Evolutionary conservation across 75 land plant genomes (phyloP), one percentile per base, ranked within the genome.

Genomic region (Larix kaempferi): DNA sequence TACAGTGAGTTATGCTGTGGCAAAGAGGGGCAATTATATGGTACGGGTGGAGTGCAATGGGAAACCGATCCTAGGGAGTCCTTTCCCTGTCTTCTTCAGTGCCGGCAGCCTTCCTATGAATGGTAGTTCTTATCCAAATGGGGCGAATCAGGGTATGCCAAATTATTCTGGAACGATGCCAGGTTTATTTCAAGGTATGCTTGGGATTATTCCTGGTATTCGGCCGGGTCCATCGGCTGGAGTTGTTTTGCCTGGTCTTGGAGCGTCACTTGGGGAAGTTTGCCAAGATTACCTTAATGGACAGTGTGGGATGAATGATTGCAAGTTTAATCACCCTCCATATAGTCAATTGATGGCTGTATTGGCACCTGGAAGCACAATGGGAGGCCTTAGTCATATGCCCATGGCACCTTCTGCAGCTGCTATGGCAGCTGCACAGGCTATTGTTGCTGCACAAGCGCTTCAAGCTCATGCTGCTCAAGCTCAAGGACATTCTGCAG

Each of bases 371-470:
- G 87, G 90, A 33, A 88, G 89, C 58, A 82, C 87, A 21, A 93
- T 92, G 93, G 98, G 92, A 56, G 86, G 87, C 12, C 72, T 91
- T 21, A 92, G 87, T 56, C 94, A 94, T 80, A 88, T 88, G 66
- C 99, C 97, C 15, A 89, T 96, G 93, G 90, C 90, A 23, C 99
- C 99, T 75, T 91, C 99, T 74, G 97, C 97, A 16, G 99, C 97
- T 61, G 97, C 99, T 29, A 96, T 94, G 97, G 97, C 97, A 61
- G 99, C 99, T 77, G 97, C 99, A 57, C 99, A 92, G 79, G 90
- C 94, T 49, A 96, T 96, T 73, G 89, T 92, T 55, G 99, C 94
- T 81, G 99, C 98, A 10, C 92, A 90, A 74, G 91, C 99, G 39
- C 90, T 92, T 77, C 92, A 94, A 80, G 99, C 97, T 33, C 96